Evolutionary conservation across 2,329 filamentous ascomycete genomes (phyloP).

Genomic region (Apiospora sp.): DNA sequence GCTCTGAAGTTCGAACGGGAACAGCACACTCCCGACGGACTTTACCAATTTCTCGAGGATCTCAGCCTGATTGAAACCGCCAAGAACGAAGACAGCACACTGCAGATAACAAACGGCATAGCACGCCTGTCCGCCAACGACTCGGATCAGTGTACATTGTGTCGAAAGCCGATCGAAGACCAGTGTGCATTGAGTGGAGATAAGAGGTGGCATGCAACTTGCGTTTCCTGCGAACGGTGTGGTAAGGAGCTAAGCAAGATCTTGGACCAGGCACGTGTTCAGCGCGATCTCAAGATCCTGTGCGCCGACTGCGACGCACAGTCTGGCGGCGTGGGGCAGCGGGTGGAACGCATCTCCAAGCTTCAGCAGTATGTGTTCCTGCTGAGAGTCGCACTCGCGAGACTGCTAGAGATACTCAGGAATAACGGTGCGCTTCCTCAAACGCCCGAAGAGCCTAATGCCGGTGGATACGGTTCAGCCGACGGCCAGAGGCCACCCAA

Average conservation of each 20-base stretch:
- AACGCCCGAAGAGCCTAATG: conserved; percentile 75
- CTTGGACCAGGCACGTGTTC: conserved; percentile 76
- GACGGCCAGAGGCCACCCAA: conserved; percentile 64
- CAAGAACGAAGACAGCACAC: conserved; percentile 73
- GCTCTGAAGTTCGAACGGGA: conserved; percentile 91
- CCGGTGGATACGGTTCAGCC: conserved; percentile 70
- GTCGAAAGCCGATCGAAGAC: conserved; percentile 90
- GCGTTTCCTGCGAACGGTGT: conserved; percentile 77
- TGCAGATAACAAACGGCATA: conserved; percentile 72
- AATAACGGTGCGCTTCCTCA: conserved; percentile 82
- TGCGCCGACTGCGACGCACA: conserved; percentile 73
- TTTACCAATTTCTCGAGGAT: conserved; percentile 85
- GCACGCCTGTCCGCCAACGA: conserved; percentile 74
- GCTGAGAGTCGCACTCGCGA: conserved; percentile 87
- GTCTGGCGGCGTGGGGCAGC: conserved; percentile 49
- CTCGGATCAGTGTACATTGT: conserved; percentile 85
- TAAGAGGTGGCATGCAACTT: conserved; percentile 83
- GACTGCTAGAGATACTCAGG: conserved; percentile 86
- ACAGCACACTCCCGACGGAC: conserved; percentile 73
- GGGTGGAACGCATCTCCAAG: conserved; percentile 80
- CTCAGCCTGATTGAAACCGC: conserved; percentile 83
- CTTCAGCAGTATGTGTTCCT: conserved; percentile 95
- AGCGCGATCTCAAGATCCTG: conserved; percentile 72
- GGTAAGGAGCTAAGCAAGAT: conserved; percentile 71
- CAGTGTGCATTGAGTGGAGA: conserved; percentile 83